These are phyloP conservation scores for Pseudocercospora crystallina DNA, from an alignment of 2,329 filamentous ascomycete species.

Conservation along the genomic window DNA sequence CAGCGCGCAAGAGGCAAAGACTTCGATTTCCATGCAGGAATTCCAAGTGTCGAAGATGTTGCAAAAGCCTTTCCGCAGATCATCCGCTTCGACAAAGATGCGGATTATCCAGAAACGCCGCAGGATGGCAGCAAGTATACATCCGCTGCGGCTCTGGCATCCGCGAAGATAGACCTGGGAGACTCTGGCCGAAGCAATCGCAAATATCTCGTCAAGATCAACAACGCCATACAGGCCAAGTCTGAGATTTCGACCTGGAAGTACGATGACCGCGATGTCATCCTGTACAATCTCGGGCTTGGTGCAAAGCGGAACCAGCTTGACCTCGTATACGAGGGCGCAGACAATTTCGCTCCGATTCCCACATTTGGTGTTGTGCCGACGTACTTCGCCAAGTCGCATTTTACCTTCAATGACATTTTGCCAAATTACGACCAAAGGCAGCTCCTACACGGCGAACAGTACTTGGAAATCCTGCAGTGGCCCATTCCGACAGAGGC, in stretches of 20 bases:
- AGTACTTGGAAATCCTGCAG: constrained; percentile 90
- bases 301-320: constrained; percentile 89
- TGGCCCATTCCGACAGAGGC: constrained; percentile 85
- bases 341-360: constrained; percentile 87
- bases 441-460: constrained; percentile 98
- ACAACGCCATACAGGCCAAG: constrained; percentile 62
- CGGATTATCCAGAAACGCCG: constrained; percentile 78
- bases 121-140: constrained; percentile 71
- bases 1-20: constrained; percentile 83
- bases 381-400: constrained; percentile 76
- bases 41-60: constrained; percentile 19
- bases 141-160: constrained; percentile 10
- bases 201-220: constrained; percentile 66
- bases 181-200: constrained; percentile 31
- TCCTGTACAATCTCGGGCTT: constrained; percentile 88
- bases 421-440: constrained; percentile 95
- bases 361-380: constrained; percentile 94
- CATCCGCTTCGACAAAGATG: constrained; percentile 78
- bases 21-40: constrained; percentile 53
- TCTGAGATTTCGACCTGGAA: constrained; percentile 41
- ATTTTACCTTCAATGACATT: constrained; percentile 77
- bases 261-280: constrained; percentile 82
- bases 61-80: constrained; percentile 68
- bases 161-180: constrained; percentile 60
- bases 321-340: constrained; percentile 82